phyloP scores from a whole-genome alignment of 225 moss, liverwort and hornwort genomes.

The Pleurozium schreberi region DNA sequence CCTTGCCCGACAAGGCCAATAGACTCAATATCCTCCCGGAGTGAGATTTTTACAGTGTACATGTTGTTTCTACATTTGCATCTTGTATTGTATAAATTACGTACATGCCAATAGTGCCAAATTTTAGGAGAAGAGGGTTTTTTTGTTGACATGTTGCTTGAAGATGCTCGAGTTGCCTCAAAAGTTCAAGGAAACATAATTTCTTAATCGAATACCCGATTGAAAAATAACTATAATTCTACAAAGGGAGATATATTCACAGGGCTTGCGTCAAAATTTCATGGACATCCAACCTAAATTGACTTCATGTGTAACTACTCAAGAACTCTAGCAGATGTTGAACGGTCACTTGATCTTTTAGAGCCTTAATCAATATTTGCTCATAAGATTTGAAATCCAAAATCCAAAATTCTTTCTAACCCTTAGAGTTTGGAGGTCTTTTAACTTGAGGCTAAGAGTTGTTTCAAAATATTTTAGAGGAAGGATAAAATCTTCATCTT shows the following conservation, averaged over 20 bases:
- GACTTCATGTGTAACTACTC: neutral
- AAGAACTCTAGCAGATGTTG: neutral
- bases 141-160: fast-evolving
- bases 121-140: neutral
- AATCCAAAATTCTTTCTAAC: too few species aligned
- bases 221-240: neutral
- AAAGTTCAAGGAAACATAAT: fast-evolving
- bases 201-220: fast-evolving
- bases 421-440: neutral
- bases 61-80: neutral
- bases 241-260: fast-evolving
- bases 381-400: neutral
- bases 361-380: neutral
- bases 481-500: neutral
- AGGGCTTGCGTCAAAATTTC: neutral
- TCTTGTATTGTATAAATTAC: neutral
- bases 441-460: neutral
- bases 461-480: neutral
- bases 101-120: fast-evolving
- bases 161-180: fast-evolving
- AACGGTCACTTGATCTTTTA: neutral
- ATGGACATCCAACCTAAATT: neutral
- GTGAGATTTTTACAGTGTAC: neutral
- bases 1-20: fast-evolving
- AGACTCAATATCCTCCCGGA: too few species aligned